phyloP scores from a whole-genome alignment of 176 grass and related monocot genomes.

The Oryza australiensis region DNA sequence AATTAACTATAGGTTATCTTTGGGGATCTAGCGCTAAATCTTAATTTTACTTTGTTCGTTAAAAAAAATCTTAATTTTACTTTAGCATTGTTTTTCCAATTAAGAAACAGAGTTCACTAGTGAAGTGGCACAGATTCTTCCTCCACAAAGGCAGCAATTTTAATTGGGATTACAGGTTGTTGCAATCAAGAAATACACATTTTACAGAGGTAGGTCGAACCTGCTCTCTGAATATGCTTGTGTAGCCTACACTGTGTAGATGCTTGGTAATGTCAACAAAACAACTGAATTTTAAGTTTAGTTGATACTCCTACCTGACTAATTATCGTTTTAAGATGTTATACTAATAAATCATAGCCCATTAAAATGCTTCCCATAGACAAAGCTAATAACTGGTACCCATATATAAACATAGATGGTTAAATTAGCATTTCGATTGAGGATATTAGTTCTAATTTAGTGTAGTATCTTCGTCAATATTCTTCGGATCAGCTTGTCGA shows the following conservation, averaged over 20 bases:
- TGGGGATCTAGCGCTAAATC: background rate
- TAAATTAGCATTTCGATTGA: too few relatives aligned
- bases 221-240: background rate
- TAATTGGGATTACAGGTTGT: background rate
- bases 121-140: background rate
- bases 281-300: background rate
- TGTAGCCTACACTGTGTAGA: background rate
- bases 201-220: slow-evolving; percentile 22
- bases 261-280: background rate
- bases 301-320: background rate
- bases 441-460: too few relatives aligned
- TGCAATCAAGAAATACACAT: slow-evolving; percentile 6
- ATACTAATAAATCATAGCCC: too few relatives aligned
- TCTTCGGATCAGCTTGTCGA: too few relatives aligned
- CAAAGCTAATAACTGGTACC: too few relatives aligned
- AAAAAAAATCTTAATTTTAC: background rate
- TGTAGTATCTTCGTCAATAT: too few relatives aligned
- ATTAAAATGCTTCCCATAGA: too few relatives aligned
- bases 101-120: slow-evolving; percentile 17
- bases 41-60: background rate
- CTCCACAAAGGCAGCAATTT: background rate
- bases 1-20: background rate
- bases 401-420: too few relatives aligned
- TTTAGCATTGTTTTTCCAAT: slow-evolving; percentile 5
- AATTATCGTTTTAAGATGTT: background rate